Evolutionary conservation across 345 rosid genomes (phyloP).

Genomic region (Dovyalis caffra): DNA sequence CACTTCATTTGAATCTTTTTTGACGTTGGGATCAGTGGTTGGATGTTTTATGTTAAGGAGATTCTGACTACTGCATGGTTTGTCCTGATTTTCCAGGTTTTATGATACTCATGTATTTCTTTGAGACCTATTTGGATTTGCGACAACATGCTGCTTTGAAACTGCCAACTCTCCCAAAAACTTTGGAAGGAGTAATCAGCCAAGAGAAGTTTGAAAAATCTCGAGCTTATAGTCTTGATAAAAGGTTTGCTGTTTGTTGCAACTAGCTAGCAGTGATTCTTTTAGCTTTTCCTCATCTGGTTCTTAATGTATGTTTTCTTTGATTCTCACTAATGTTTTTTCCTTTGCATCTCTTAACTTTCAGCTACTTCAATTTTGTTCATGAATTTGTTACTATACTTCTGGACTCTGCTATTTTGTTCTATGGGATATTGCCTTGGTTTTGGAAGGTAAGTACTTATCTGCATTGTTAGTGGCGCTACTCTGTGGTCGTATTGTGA

Average conservation of each 20-base stretch:
- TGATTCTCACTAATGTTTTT: slow-evolving; percentile 5
- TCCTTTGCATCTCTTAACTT: slow-evolving; percentile 25
- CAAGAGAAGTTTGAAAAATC: slow-evolving; percentile 90
- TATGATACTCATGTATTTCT: slow-evolving; percentile 83
- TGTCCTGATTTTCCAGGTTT: slow-evolving; percentile 57
- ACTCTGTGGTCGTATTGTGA: slow-evolving; percentile 2
- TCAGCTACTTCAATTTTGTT: slow-evolving; percentile 84
- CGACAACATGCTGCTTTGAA: slow-evolving; percentile 83
- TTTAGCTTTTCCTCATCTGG: not conserved
- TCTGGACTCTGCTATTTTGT: slow-evolving; percentile 93
- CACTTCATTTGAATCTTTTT: not conserved
- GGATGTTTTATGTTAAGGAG: not conserved
- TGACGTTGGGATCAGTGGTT: not conserved
- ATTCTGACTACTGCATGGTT: not conserved
- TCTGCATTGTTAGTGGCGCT: not conserved
- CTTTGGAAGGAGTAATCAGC: slow-evolving; percentile 90
- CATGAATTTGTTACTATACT: slow-evolving; percentile 85
- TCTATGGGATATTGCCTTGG: slow-evolving; percentile 89
- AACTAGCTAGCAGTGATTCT: slow-evolving; percentile 1
- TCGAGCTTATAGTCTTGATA: slow-evolving; percentile 93
- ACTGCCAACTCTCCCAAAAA: slow-evolving; percentile 78
- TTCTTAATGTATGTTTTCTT: not conserved
- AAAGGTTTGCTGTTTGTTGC: slow-evolving; percentile 53
- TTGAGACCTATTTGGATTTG: slow-evolving; percentile 84
- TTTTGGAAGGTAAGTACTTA: slow-evolving; percentile 79